Conservation (phyloP, 2,329 filamentous ascomycete species). For the Nectriaceae sp. region DNA sequence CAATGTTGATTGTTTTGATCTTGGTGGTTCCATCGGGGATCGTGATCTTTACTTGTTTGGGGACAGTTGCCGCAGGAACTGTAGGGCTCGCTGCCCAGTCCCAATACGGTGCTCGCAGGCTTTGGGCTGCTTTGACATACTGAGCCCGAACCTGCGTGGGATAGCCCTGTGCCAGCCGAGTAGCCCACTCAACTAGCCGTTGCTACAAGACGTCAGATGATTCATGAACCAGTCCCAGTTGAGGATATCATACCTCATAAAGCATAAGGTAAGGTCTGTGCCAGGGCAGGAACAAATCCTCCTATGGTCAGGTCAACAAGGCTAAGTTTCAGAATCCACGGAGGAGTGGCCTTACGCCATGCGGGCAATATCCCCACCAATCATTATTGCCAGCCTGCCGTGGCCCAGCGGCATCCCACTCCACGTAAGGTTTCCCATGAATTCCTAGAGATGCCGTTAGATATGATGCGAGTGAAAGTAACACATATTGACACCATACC, state of each 20-base stretch:
- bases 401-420: not conserved
- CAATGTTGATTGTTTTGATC: constrained; percentile 26
- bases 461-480: not conserved
- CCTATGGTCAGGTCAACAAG: constrained; percentile 25
- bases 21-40: constrained; percentile 7
- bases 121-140: constrained; percentile 41
- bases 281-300: constrained; percentile 46
- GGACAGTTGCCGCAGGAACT: constrained; percentile 37
- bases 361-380: not conserved
- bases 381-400: not conserved
- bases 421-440: not conserved
- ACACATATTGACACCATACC: not conserved
- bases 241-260: constrained; percentile 44
- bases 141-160: constrained; percentile 22
- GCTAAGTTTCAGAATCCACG: not conserved
- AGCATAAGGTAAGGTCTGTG: constrained; percentile 52
- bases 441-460: not conserved
- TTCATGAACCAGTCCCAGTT: constrained; percentile 3
- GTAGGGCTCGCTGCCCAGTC: constrained; percentile 44
- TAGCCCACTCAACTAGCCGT: not conserved
- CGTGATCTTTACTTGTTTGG: constrained; percentile 5
- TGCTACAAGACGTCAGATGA: not conserved
- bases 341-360: not conserved
- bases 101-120: constrained; percentile 47
- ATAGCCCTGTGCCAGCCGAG: constrained; percentile 40